These are phyloP conservation scores for Colletotrichum brevisporum DNA, from an alignment of 2,329 filamentous ascomycete species.

Conservation along the genomic window DNA sequence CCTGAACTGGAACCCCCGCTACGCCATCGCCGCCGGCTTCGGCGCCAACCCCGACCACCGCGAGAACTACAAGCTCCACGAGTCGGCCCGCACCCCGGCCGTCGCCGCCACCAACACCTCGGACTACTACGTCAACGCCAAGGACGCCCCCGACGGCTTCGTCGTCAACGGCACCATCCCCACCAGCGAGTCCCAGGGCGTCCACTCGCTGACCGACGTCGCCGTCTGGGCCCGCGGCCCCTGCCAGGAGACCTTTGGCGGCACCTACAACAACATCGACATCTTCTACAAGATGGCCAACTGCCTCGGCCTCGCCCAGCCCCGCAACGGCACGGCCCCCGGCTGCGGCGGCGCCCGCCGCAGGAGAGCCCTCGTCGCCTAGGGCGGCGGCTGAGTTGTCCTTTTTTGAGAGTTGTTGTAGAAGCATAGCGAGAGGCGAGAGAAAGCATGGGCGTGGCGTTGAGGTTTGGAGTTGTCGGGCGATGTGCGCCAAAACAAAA, in stretches of 20 bases:
- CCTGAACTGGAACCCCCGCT: constrained; percentile 86
- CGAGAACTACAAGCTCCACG: constrained; percentile 81
- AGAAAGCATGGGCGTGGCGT: constrained; percentile 21
- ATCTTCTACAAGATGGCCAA: constrained; percentile 82
- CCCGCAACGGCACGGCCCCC: constrained; percentile 25
- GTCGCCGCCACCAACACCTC: constrained; percentile 62
- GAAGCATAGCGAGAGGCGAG: not conserved
- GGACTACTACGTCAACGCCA: constrained; percentile 77
- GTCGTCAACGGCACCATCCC: constrained; percentile 83
- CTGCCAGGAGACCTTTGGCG: constrained; percentile 82
- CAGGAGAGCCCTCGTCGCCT: constrained; percentile 12
- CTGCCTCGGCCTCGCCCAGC: constrained; percentile 70
- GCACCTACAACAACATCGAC: constrained; percentile 79
- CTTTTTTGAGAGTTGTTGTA: not conserved
- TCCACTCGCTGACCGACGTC: constrained; percentile 84
- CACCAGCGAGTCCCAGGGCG: constrained; percentile 74
- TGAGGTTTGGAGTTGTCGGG: not conserved
- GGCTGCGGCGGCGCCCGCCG: constrained; percentile 7
- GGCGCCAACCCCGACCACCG: constrained; percentile 80
- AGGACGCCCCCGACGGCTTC: constrained; percentile 77
- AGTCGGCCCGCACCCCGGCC: constrained; percentile 72
- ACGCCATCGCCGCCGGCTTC: constrained; percentile 82
- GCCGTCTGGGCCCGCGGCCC: constrained; percentile 84
- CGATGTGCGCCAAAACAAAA: not conserved
- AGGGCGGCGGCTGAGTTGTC: not conserved